Evolutionary conservation across 2,329 filamentous ascomycete species (phyloP).

Genomic region (Drechslerella dactyloides): DNA sequence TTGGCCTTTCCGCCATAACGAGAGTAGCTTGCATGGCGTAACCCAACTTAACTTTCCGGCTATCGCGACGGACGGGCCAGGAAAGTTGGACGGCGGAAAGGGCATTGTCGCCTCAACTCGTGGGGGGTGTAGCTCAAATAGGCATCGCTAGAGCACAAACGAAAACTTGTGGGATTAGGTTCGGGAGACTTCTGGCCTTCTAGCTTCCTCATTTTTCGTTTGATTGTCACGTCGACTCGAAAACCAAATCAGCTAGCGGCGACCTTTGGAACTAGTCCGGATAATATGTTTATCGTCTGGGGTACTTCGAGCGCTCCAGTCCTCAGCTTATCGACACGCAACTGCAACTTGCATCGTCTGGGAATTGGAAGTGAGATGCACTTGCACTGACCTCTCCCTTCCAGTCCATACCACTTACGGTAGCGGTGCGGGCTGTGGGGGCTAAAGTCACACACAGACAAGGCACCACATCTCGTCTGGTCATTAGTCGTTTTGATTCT

Average conservation of each 20-base stretch:
- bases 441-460: neutral
- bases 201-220: too few species aligned
- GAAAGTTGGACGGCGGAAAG: conserved; percentile 27
- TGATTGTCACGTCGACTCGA: too few species aligned
- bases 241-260: too few species aligned
- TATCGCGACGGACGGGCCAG: conserved; percentile 8
- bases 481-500: neutral
- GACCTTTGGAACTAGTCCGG: neutral
- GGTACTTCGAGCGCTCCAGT: neutral
- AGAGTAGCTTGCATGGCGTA: neutral
- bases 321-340: neutral
- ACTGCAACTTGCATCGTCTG: neutral
- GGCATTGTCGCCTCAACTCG: conserved; percentile 48
- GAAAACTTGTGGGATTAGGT: too few species aligned
- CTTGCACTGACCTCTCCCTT: neutral
- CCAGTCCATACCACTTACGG: neutral
- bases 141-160: too few species aligned
- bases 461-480: neutral
- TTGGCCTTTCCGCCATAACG: conserved; percentile 2
- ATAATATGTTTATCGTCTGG: neutral
- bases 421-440: neutral
- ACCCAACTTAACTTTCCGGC: conserved; percentile 26
- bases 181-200: too few species aligned
- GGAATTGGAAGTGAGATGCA: conserved; percentile 1
- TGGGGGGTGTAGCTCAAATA: conserved; percentile 18